phyloP scores from a whole-genome alignment of 495 filamentous ascomycete genomes.

The Penicillium pulvis region DNA sequence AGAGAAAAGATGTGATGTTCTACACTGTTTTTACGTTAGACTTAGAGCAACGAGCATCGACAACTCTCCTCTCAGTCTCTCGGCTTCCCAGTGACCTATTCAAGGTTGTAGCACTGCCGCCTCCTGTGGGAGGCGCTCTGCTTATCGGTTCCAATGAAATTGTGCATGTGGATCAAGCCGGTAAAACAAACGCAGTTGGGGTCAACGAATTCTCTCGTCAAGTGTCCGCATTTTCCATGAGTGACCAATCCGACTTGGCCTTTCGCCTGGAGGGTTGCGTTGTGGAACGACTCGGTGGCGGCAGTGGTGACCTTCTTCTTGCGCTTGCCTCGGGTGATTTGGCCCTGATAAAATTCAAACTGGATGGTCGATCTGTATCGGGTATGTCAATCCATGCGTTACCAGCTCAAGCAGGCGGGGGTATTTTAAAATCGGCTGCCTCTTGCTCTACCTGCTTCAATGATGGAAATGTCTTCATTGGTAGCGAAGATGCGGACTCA shows the following conservation, averaged over 20 bases:
- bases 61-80: conserved; percentile 82
- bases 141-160: conserved; percentile 87
- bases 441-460: conserved; percentile 69
- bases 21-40: conserved; percentile 97
- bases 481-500: conserved; percentile 83
- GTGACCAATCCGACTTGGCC: conserved; percentile 79
- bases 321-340: conserved; percentile 76
- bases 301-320: conserved; percentile 81
- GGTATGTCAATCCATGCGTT: conserved; percentile 72
- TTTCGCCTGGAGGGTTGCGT: conserved; percentile 81
- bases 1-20: conserved; percentile 79
- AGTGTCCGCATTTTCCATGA: conserved; percentile 75
- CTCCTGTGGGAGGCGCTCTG: conserved; percentile 84
- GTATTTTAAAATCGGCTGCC: conserved; percentile 61
- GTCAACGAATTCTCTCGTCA: conserved; percentile 86
- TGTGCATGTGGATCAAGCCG: conserved; percentile 94
- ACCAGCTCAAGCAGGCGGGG: conserved; percentile 57
- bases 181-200: conserved; percentile 90
- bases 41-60: conserved; percentile 89
- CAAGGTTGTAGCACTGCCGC: conserved; percentile 78
- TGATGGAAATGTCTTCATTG: conserved; percentile 76
- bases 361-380: conserved; percentile 92
- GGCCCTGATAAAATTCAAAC: conserved; percentile 74
- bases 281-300: conserved; percentile 71
- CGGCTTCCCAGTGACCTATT: conserved; percentile 89